phyloP scores from a whole-genome alignment of 192 early-diverging fungal genomes.

The Backusella luteola region DNA sequence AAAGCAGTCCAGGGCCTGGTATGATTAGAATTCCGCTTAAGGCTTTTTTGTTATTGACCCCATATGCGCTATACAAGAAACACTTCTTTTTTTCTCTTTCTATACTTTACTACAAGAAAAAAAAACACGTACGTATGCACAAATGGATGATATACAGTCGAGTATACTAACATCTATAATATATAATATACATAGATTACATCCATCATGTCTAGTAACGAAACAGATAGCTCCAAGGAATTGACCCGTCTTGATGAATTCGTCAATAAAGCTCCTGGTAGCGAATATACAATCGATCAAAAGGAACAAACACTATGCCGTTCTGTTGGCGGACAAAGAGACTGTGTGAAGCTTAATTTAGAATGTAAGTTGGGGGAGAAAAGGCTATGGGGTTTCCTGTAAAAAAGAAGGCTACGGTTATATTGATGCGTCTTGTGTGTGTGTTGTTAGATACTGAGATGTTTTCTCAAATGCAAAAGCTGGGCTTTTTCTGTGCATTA shows the following conservation, averaged over 20 bases:
- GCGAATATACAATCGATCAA: constrained; percentile 42
- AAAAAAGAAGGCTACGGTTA: not conserved
- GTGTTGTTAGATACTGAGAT: constrained; percentile 32
- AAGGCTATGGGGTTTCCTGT: not conserved
- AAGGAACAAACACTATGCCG: constrained; percentile 35
- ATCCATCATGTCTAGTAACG: constrained; percentile 1
- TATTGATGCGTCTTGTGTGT: not conserved
- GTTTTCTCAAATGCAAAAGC: constrained; percentile 49
- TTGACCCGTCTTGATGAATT: constrained; percentile 31
- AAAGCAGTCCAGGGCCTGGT: not conserved
- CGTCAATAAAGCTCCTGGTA: constrained; percentile 31
- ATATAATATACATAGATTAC: not conserved
- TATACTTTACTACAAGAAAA: not conserved
- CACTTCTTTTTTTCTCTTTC: not conserved
- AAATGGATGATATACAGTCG: not conserved
- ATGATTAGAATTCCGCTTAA: not conserved
- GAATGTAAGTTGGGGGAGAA: constrained; percentile 31
- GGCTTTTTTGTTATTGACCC: not conserved
- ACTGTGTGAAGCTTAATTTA: constrained; percentile 39
- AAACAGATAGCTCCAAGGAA: constrained; percentile 4
- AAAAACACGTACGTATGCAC: not conserved
- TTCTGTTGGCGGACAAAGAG: constrained; percentile 20
- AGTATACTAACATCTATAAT: not conserved
- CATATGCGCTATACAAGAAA: not conserved
- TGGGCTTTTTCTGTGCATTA: constrained; percentile 48